A percentile compares a stretch with the other conserved stretches of the same genome.
phyloP scores from a whole-genome alignment of 2,329 filamentous ascomycete genomes.

The Cadophora luteo-olivacea region DNA sequence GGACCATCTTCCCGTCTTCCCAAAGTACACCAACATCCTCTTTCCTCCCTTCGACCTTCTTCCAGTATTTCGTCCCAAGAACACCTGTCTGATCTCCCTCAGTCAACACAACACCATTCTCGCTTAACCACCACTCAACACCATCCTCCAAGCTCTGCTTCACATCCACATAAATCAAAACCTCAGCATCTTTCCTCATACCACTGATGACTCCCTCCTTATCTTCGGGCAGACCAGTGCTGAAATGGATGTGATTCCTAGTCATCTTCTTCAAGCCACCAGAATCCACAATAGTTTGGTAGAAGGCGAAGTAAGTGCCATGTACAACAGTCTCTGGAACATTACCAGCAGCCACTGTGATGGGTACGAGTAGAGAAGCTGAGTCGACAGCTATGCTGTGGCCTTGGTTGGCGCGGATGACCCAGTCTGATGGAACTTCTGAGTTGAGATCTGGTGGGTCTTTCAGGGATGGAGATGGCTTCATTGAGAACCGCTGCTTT shows the following conservation, averaged over 20 bases:
- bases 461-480: conserved; percentile 54
- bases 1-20: conserved; percentile 70
- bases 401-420: conserved; percentile 95
- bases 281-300: conserved; percentile 73
- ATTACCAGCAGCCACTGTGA: conserved; percentile 64
- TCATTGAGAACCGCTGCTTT: conserved; percentile 89
- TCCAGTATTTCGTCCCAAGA: conserved; percentile 72
- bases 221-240: conserved; percentile 68
- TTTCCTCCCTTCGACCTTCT: conserved; percentile 69
- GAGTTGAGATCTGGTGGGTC: conserved; percentile 38
- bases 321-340: conserved; percentile 77
- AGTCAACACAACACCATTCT: conserved; percentile 77
- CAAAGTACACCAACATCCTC: conserved; percentile 70
- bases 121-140: conserved; percentile 78
- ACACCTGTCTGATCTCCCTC: conserved; percentile 66
- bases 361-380: conserved; percentile 71
- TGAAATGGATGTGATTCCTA: conserved; percentile 90
- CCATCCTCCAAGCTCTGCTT: conserved; percentile 66
- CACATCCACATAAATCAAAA: conserved; percentile 81
- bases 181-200: conserved; percentile 78
- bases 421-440: conserved; percentile 68
- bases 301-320: conserved; percentile 86
- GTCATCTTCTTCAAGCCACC: conserved; percentile 84
- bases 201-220: conserved; percentile 69
- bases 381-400: conserved; percentile 82